Conservation (phyloP, 768 basidiomycete genomes). For the Amanita inopinata region DNA sequence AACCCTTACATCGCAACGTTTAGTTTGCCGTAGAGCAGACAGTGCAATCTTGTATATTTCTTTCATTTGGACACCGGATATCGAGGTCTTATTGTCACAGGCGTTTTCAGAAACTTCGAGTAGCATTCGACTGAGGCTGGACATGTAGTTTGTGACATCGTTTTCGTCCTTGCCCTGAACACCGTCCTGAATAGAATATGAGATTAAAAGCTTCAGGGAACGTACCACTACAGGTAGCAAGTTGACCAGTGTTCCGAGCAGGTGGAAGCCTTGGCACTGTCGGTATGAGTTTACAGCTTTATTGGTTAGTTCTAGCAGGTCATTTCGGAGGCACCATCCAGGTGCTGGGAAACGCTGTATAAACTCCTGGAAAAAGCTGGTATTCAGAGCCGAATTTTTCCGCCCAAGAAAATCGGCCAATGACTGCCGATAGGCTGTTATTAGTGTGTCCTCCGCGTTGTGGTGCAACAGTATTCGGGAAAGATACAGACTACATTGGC, state of each 20-base stretch:
- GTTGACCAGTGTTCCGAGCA: constrained; percentile 55
- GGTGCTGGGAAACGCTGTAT: constrained; percentile 51
- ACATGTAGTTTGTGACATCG: constrained; percentile 43
- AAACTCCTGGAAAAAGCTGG: constrained; percentile 72
- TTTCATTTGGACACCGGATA: constrained; percentile 62
- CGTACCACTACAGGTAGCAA: constrained; percentile 43
- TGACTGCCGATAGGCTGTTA: constrained; percentile 53
- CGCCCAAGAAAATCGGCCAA: constrained; percentile 69
- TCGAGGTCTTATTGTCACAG: constrained; percentile 32
- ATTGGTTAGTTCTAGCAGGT: constrained; percentile 44
- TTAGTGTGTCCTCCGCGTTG: constrained; percentile 34
- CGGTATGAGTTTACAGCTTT: constrained; percentile 72
- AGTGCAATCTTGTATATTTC: constrained; percentile 69
- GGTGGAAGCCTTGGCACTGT: constrained; percentile 61
- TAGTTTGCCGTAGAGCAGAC: constrained; percentile 55
- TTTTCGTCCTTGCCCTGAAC: constrained; percentile 17
- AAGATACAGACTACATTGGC: constrained; percentile 63
- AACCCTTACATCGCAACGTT: constrained; percentile 29
- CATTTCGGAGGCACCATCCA: constrained; percentile 56
- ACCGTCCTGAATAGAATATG: constrained; percentile 5
- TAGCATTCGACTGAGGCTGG: constrained; percentile 36
- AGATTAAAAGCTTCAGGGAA: constrained; percentile 8
- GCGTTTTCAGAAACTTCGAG: constrained; percentile 38
- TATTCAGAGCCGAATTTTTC: constrained; percentile 70
- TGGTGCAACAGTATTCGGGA: constrained; percentile 36